phyloP scores from a whole-genome alignment of 2,329 filamentous ascomycete genomes.

The Arachnomyces sp. region DNA sequence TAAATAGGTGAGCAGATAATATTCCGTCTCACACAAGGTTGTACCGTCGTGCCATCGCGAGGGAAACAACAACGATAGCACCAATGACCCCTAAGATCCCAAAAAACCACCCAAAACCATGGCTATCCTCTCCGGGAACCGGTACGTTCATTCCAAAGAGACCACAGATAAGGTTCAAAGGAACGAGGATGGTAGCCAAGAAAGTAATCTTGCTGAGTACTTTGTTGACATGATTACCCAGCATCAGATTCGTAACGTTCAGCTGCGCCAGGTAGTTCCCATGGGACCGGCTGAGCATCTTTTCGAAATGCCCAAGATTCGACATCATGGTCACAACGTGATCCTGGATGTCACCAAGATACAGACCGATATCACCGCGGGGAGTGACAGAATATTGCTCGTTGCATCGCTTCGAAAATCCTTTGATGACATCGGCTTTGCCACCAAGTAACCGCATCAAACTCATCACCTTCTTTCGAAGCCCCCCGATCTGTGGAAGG shows the following conservation, averaged over 20 bases:
- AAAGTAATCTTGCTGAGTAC: slow-evolving; percentile 93
- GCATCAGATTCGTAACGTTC: slow-evolving; percentile 80
- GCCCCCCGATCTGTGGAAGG: slow-evolving; percentile 77
- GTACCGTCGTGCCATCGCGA: slow-evolving; percentile 33
- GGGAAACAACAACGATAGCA: slow-evolving; percentile 32
- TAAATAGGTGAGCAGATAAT: slow-evolving; percentile 3
- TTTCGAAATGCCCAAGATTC: slow-evolving; percentile 91
- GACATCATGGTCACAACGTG: slow-evolving; percentile 99
- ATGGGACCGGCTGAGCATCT: slow-evolving; percentile 90
- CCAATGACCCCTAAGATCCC: slow-evolving; percentile 42
- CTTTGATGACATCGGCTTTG: slow-evolving; percentile 96
- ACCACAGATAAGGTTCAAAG: slow-evolving; percentile 79
- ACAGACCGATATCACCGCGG: slow-evolving; percentile 91
- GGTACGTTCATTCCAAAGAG: slow-evolving; percentile 47
- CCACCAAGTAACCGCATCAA: slow-evolving; percentile 87
- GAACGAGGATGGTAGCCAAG: slow-evolving; percentile 89
- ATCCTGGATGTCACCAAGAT: slow-evolving; percentile 95
- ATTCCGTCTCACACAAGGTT: slow-evolving; percentile 29
- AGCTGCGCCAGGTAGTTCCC: slow-evolving; percentile 95
- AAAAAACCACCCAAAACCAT: slow-evolving; percentile 41
- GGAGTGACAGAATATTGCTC: slow-evolving; percentile 94
- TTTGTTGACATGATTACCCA: slow-evolving; percentile 81
- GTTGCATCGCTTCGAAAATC: slow-evolving; percentile 98
- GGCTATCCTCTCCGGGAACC: slow-evolving; percentile 34
- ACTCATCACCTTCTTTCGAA: slow-evolving; percentile 90